These are phyloP conservation scores for Macrolepiota fuliginosa DNA, from an alignment of 768 basidiomycete genomes.

Conservation along the genomic window DNA sequence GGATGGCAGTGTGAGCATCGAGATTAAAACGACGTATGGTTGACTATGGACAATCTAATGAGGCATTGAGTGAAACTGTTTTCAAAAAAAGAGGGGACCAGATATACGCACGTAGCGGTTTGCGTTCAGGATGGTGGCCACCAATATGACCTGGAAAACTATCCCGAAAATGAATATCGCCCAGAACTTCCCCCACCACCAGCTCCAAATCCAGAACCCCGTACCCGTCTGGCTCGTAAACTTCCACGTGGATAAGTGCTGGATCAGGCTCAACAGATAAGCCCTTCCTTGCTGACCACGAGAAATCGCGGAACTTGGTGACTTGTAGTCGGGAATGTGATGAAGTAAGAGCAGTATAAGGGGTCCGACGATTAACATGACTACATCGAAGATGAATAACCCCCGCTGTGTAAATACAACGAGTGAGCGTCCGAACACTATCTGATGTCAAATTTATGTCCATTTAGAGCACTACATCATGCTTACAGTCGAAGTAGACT, in stretches of 20 bases:
- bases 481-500: constrained; percentile 70
- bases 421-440: constrained; percentile 53
- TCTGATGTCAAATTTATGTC: neutral
- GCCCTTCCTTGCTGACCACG: neutral
- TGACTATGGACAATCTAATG: constrained; percentile 30
- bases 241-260: neutral
- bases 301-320: neutral
- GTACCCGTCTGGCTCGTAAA: neutral
- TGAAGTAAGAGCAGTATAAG: constrained; percentile 42
- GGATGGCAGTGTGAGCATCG: constrained; percentile 43
- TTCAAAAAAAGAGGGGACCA: neutral
- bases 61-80: neutral
- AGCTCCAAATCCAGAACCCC: constrained; percentile 21
- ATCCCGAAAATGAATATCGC: constrained; percentile 41
- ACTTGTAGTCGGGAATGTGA: constrained; percentile 2
- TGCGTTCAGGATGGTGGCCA: constrained; percentile 41
- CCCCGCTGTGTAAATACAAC: constrained; percentile 48
- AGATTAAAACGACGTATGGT: constrained; percentile 46
- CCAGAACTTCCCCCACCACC: constrained; percentile 56
- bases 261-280: neutral
- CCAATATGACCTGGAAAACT: constrained; percentile 41
- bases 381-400: constrained; percentile 50
- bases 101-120: constrained; percentile 53
- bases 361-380: constrained; percentile 54
- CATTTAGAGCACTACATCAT: neutral